Conservation (phyloP, 177 flowering plant genomes). For the Vitis hybrid region DNA sequence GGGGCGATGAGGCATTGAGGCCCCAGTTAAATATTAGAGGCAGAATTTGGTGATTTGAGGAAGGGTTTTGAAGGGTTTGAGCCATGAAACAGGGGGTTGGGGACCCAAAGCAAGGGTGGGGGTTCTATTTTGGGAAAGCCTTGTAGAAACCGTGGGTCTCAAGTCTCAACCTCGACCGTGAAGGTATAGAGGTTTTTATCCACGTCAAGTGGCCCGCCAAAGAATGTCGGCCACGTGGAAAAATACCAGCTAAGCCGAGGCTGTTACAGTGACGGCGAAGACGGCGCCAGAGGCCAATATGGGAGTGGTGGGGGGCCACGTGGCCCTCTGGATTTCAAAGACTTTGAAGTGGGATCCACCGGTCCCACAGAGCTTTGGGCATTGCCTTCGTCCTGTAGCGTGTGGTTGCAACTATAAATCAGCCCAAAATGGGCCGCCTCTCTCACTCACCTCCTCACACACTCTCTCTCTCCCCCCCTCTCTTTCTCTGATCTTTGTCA, state of each 20-base stretch:
- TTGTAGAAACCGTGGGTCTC: not conserved
- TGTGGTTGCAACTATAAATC: constrained; percentile 20
- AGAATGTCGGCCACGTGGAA: constrained; percentile 14
- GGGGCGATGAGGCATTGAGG: too few species aligned
- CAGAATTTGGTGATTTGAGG: too few species aligned
- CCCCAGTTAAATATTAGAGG: too few species aligned
- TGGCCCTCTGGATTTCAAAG: not conserved
- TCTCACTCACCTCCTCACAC: constrained; percentile 11
- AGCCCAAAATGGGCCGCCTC: constrained; percentile 10
- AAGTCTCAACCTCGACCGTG: not conserved
- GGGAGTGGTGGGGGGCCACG: constrained; percentile 1
- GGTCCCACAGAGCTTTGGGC: not conserved
- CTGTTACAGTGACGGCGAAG: constrained; percentile 4
- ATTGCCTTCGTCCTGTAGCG: constrained; percentile 18
- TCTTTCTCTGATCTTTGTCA: not conserved
- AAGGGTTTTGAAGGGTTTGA: too few species aligned
- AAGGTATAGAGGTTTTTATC: not conserved
- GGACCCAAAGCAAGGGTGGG: not conserved
- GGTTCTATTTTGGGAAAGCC: not conserved
- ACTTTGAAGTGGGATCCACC: constrained; percentile 3
- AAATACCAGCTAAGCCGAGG: not conserved
- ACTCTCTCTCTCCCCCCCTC: constrained; percentile 7
- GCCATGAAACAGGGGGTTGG: too few species aligned
- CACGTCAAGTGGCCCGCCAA: constrained; percentile 7
- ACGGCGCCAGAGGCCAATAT: constrained; percentile 8